These are phyloP conservation scores for Carex myosuroides DNA, from an alignment of 176 grass and related monocot species.

Conservation along the genomic window DNA sequence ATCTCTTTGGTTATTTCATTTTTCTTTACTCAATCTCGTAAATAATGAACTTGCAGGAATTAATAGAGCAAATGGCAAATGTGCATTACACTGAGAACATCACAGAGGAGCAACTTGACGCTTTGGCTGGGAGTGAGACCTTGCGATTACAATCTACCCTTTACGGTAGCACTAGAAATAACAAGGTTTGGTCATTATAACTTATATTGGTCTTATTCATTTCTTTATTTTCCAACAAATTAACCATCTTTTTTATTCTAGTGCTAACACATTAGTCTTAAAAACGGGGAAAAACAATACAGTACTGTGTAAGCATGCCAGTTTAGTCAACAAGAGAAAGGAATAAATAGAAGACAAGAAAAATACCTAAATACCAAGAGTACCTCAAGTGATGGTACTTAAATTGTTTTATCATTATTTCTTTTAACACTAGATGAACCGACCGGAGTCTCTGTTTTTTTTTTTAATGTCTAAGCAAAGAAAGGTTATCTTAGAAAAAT, in stretches of 20 bases:
- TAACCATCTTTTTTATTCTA: neutral
- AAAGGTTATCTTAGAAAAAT: neutral
- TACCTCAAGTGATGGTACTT: neutral
- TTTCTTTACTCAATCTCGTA: neutral
- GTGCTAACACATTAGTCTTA: neutral
- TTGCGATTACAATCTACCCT: conserved; percentile 78
- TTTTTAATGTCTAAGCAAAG: conserved; percentile 13
- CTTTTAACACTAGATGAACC: neutral
- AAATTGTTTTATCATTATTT: neutral
- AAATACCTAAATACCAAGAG: neutral
- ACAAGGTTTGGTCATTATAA: conserved; percentile 49
- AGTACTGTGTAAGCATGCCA: neutral
- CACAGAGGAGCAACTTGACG: conserved; percentile 95
- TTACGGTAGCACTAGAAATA: conserved; percentile 73
- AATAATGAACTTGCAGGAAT: conserved; percentile 49
- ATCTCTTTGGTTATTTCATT: neutral
- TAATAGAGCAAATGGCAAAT: conserved; percentile 99
- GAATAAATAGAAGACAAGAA: neutral
- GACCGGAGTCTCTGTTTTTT: neutral
- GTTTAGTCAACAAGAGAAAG: neutral
- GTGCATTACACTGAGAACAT: conserved; percentile 97
- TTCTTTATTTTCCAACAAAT: neutral
- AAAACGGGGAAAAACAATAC: neutral
- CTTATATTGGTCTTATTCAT: neutral
- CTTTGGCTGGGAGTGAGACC: conserved; percentile 94